Evolutionary conservation across 2,329 filamentous ascomycete genomes (phyloP).

Genomic region (Pleurostoma richardsiae): DNA sequence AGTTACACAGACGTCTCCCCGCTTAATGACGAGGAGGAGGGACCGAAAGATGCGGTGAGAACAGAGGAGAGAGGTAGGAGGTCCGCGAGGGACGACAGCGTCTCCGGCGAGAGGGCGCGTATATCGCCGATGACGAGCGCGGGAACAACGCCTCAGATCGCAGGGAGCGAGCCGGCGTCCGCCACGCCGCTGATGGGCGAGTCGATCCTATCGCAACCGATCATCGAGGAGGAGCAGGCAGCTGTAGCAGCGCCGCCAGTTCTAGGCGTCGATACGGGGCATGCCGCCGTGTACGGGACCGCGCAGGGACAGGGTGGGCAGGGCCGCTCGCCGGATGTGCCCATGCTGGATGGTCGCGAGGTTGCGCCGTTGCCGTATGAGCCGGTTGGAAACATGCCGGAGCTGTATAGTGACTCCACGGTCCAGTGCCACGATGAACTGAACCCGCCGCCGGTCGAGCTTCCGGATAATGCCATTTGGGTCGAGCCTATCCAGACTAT

Average conservation of each 20-base stretch:
- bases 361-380: conserved; percentile 17
- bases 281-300: neutral
- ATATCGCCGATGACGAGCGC: conserved; percentile 19
- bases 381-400: conserved; percentile 39
- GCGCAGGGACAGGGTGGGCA: neutral
- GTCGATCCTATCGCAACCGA: neutral
- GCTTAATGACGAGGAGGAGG: conserved; percentile 29
- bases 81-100: neutral
- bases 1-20: conserved; percentile 40
- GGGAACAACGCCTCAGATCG: conserved; percentile 15
- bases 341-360: conserved; percentile 27
- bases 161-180: conserved; percentile 14
- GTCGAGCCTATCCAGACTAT: conserved; percentile 12
- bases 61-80: conserved; percentile 9
- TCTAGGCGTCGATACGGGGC: neutral
- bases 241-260: neutral
- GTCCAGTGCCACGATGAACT: conserved; percentile 32
- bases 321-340: conserved; percentile 13
- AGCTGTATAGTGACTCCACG: conserved; percentile 41
- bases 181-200: conserved; percentile 8
- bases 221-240: neutral
- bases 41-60: conserved; percentile 16
- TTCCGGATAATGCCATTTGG: conserved; percentile 31
- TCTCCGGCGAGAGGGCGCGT: conserved; percentile 1
- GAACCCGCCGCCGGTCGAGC: conserved; percentile 39